Base-by-base conservation (phyloP, 371 early-diverging fungal species). In the Apophysomyces elegans region DNA sequence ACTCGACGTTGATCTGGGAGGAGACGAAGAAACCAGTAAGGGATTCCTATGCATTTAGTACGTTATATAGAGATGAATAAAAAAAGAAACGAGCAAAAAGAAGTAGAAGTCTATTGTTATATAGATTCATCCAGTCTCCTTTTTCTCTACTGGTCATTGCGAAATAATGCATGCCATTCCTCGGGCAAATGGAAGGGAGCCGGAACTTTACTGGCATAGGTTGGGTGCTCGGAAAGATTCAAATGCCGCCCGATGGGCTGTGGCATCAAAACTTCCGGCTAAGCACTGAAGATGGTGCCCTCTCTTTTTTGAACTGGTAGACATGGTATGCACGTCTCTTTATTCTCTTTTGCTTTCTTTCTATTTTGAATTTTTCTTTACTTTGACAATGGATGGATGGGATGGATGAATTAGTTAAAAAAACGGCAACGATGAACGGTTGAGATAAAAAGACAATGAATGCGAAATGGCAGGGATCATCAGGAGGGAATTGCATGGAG, bases 1-100 rank as follows among this genome's bases (percentile, higher is more conserved):
- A 65, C 35, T 36, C n/a, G 60, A 39, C 0, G 58, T 35, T 9
- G 64, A 45, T 7, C 54, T 63, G 41, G 68, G 41, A 9, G 68
- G 39, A 9, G 59, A 8, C 46, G 54, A 18, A 21, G 7, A 21
- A 21, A 18, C 21, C 9, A 69, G 36, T 38, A 69, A 36, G 1
- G 69, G 65, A 16, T 69, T 69, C 14, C 37, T 38, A 32, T 64
- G 35, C 21, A 59, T 41, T 41, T 41, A 1, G 5, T 13, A 41
- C 41, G 13, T 13, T 41, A 11, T 13, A 1, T 41, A 41, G 41
- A 8, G 4, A 41, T 11, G 13, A 41, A 41, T 11, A 41, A 41
- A 41, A 41, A 41, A 2, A 41, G 3, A 26, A 26, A 26, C 32
- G 32, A 26, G 32, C 1, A 26, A 26, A 26, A 26, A 1, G 32